Evolutionary conservation across 768 basidiomycete species (phyloP), one percentile per base, ranked within the genome.

Genomic region (Leucocoprinus sp.): DNA sequence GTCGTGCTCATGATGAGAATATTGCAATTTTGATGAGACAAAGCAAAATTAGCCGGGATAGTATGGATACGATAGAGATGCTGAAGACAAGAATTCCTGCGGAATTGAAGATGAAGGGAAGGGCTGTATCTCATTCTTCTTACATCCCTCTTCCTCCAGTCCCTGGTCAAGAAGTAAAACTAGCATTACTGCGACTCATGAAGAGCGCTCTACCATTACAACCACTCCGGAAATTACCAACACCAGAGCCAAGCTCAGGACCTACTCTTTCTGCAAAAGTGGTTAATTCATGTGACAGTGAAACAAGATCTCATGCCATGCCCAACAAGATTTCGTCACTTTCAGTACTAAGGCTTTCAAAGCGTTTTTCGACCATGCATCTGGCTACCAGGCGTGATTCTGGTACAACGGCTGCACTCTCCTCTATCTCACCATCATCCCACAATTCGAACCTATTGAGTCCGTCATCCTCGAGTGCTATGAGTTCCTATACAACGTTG

Each of bases 61-160:
- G 45, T 37, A 50, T 54, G 23, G 49, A 51, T 39, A 49, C 49
- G 36, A 54, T 52, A 33, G 52, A 55, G 44, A 50, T 52, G 15
- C 44, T 52, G 26, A 38, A 48, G 14, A 51, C 31, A 29, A 43
- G 54, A 15, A 47, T 41, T 15, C 47, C 42, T 2, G 49, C 43
- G 28, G 39, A 46, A 17, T 38, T 49, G 22, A 54, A 37, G 49
- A 52, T 50, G 42, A 50, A 44, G 33, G 39, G 39, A 15, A 48
- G 36, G 24, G 3, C 17, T 8, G 24, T 26, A 14, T 14, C 37
- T 8, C 19, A 31, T 27, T 27, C 36, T 2, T 37, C 46, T 36
- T 28, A 11, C 4, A 23, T 22, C 26, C 46, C 39, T 12, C 40
- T 41, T 19, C 33, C 46, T 6, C 34, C 40, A 8, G 11, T 47